Evolutionary conservation across 768 basidiomycete genomes (phyloP), one percentile per base, ranked within the genome.

Genomic region (Podaxis sp.): DNA sequence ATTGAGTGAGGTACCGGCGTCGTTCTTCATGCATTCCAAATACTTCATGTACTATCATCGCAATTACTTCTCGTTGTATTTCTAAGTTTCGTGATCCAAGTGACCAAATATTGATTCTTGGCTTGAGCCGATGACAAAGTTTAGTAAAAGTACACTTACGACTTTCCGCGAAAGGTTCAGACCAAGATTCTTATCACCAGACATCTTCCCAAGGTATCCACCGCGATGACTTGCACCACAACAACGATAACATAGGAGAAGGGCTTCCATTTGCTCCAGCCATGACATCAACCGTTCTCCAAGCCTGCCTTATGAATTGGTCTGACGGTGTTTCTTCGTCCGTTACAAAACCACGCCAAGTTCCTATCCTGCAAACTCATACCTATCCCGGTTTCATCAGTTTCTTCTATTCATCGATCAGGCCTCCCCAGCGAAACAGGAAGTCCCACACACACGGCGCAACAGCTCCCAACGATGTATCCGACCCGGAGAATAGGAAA

Each of bases 171-270:
- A 55, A 55, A 19, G 19, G 12, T n/a, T 38, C 36, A 38, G 19
- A n/a, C 22, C 22, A 38, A 33, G 54, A 55, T 55, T 13, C 4
- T 55, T 55, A 55, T 55, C 54, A 19, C 17, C 15, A 15, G 27
- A 8, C 46, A 19, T n/a, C 43, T 58, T 58, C 57, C 57, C 57
- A 58, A 22, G 57, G 57, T 36, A 29, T 47, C 47, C 57, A 41
- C 38, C 19, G 19, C 19, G 37, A 41, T 40, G 22, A 15, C n/a
- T 36, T 17, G 37, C 12, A 40, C 37, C 22, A 54, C 33, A 37
- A 55, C 29, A 58, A 7, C 24, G 29, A 29, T 22, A 47, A 27
- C 47, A 47, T 37, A 12, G 40, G 40, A 41, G 43, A 49, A 29
- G 43, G 43, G 27, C 12, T 1, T 36, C n/a, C 19, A 33, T 5